phyloP scores from a whole-genome alignment of 371 early-diverging fungal genomes.

The Dentiscutata heterogama region DNA sequence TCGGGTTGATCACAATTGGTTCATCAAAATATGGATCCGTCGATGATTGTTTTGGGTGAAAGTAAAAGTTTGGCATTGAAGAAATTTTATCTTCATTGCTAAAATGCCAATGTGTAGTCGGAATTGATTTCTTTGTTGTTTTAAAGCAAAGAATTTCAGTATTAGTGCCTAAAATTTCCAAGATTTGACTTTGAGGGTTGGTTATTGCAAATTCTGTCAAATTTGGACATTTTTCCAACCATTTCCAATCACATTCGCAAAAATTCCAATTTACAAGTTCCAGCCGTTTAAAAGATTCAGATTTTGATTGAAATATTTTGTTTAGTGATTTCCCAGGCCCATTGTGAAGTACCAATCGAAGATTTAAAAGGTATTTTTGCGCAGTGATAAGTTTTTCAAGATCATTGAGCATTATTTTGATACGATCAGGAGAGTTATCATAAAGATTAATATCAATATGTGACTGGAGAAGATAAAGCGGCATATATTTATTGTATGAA shows the following conservation, averaged over 20 bases:
- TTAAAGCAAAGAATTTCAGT: conserved; percentile 10
- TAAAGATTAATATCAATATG: conserved; percentile 41
- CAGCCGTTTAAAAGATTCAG: conserved; percentile 37
- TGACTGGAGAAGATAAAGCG: conserved; percentile 16
- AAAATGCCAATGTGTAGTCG: conserved; percentile 40
- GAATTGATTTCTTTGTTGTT: neutral
- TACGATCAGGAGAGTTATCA: conserved; percentile 3
- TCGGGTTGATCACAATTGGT: neutral
- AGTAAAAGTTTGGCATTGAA: conserved; percentile 40
- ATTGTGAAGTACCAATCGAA: conserved; percentile 40
- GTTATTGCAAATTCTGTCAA: conserved; percentile 43
- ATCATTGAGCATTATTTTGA: conserved; percentile 9
- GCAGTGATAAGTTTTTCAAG: conserved; percentile 26
- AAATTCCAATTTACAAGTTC: conserved; percentile 45
- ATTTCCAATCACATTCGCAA: conserved; percentile 23
- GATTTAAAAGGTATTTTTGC: conserved; percentile 8
- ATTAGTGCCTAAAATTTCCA: conserved; percentile 2
- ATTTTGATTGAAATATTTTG: conserved; percentile 7
- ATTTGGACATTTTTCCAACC: conserved; percentile 28
- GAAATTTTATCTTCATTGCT: conserved; percentile 17
- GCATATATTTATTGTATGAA: neutral
- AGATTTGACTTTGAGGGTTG: neutral
- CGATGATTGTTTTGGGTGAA: conserved; percentile 28
- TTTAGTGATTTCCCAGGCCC: conserved; percentile 32
- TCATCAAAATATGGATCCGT: neutral